phyloP scores from a whole-genome alignment of 2,329 filamentous ascomycete genomes.

The Blastomyces parvus region DNA sequence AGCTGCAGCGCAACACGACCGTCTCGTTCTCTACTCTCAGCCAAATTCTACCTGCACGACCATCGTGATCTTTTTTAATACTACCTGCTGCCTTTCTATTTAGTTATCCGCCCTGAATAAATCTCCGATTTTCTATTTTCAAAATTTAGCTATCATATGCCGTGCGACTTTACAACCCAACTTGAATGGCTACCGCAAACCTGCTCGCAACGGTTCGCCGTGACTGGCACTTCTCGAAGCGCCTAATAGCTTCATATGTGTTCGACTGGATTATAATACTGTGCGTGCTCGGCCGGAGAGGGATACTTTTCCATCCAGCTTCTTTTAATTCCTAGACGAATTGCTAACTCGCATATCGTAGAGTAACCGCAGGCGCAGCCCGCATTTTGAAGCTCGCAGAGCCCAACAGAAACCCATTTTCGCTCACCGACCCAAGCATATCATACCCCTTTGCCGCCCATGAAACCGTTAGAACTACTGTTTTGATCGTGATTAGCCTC shows the following conservation, averaged over 20 bases:
- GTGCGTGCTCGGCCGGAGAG: slow-evolving; percentile 25
- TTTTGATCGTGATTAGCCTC: slow-evolving; percentile 56
- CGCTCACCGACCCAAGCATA: slow-evolving; percentile 63
- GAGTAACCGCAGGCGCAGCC: slow-evolving; percentile 50
- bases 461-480: slow-evolving; percentile 61
- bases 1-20: not conserved
- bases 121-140: not conserved
- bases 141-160: not conserved
- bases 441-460: slow-evolving; percentile 62
- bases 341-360: slow-evolving; percentile 19
- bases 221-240: slow-evolving; percentile 33
- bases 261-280: slow-evolving; percentile 65
- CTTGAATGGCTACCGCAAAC: not conserved
- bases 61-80: not conserved
- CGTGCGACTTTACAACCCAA: not conserved
- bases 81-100: too few species aligned
- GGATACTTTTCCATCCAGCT: not conserved
- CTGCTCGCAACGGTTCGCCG: not conserved
- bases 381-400: slow-evolving; percentile 49
- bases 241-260: slow-evolving; percentile 56
- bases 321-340: not conserved
- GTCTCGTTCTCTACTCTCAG: not conserved
- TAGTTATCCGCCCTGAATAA: not conserved
- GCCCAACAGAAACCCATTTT: slow-evolving; percentile 63
- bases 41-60: not conserved